phyloP scores from a whole-genome alignment of 2,329 filamentous ascomycete species.

The Trichoderma sp. region DNA sequence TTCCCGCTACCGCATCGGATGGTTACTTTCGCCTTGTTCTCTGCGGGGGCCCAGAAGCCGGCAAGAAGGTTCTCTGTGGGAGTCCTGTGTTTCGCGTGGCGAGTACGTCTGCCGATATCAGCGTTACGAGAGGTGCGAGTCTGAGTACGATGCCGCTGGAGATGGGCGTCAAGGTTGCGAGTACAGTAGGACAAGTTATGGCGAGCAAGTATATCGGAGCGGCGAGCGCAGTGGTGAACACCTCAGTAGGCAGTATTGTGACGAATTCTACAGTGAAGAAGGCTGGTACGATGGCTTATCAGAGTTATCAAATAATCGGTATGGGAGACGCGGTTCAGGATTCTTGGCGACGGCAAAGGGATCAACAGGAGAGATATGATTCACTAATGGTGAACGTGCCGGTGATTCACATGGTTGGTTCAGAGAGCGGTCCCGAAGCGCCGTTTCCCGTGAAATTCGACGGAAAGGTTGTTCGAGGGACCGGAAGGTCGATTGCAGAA shows the following conservation, averaged over 20 bases:
- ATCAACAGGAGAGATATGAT: conserved; percentile 35
- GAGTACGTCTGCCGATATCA: conserved; percentile 62
- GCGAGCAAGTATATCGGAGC: conserved; percentile 46
- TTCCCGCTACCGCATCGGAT: conserved; percentile 63
- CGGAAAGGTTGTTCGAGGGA: conserved; percentile 50
- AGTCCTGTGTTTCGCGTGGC: conserved; percentile 71
- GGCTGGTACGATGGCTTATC: conserved; percentile 43
- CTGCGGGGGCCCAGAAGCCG: conserved; percentile 49
- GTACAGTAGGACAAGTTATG: conserved; percentile 48
- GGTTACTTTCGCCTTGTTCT: conserved; percentile 70
- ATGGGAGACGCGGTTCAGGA: conserved; percentile 32
- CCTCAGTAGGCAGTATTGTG: conserved; percentile 40
- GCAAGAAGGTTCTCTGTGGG: conserved; percentile 57
- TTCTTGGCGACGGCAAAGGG: conserved; percentile 40
- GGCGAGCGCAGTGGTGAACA: conserved; percentile 43
- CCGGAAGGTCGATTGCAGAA: conserved; percentile 41
- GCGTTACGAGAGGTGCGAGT: conserved; percentile 65
- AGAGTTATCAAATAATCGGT: conserved; percentile 37
- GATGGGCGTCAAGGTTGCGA: conserved; percentile 59
- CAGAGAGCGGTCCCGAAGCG: conserved; percentile 51
- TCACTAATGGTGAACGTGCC: conserved; percentile 38
- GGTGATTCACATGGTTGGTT: conserved; percentile 43
- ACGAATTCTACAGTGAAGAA: conserved; percentile 38
- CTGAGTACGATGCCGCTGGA: conserved; percentile 66
- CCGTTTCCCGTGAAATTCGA: conserved; percentile 57